Conservation (phyloP, 495 filamentous ascomycete genomes). For the Massariosphaeria phaeospora region DNA sequence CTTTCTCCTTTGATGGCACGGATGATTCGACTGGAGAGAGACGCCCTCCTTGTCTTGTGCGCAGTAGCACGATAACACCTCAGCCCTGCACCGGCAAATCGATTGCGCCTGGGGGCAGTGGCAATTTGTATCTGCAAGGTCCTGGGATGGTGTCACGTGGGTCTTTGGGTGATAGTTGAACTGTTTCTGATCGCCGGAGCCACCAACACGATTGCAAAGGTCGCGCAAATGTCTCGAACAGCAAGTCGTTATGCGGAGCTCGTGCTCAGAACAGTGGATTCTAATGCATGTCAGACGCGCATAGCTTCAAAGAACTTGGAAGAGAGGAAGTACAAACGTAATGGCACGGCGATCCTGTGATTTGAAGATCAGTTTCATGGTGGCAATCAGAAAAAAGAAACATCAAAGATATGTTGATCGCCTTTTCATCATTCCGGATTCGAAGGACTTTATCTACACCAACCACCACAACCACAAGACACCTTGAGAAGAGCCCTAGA, state of each 20-base stretch:
- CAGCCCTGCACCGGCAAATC: no score
- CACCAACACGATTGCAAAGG: no score
- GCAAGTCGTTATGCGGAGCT: not conserved
- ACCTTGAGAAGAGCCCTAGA: not conserved
- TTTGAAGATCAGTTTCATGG: not conserved
- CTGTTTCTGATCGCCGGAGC: no score
- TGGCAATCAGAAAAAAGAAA: not conserved
- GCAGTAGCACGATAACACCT: no score
- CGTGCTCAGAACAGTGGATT: not conserved
- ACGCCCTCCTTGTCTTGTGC: no score
- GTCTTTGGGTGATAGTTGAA: no score
- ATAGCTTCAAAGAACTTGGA: not conserved
- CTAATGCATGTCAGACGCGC: not conserved
- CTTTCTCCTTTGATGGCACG: no score
- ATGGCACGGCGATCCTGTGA: not conserved
- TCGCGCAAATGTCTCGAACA: not conserved
- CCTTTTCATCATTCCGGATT: no score
- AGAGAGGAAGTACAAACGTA: slow-evolving; percentile 3
- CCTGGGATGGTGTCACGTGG: no score
- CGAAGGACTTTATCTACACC: not conserved
- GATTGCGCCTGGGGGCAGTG: no score
- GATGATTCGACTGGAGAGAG: no score
- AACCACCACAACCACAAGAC: not conserved
- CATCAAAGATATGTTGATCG: not conserved
- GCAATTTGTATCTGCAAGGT: no score